phyloP scores from a whole-genome alignment of 345 rosid genomes.

The Lepidium didymum region DNA sequence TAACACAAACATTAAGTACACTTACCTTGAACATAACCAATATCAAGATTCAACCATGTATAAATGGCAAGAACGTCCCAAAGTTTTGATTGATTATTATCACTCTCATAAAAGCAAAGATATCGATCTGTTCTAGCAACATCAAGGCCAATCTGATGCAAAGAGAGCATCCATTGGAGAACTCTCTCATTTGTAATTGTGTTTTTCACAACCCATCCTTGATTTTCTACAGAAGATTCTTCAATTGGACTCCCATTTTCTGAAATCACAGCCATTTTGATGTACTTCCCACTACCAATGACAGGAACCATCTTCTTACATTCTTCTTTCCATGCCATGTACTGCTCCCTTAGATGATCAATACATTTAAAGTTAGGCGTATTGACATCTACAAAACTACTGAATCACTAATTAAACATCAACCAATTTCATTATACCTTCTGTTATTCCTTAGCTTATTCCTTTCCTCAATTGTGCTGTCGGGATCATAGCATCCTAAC shows the following conservation, averaged over 20 bases:
- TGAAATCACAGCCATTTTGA: conserved; percentile 53
- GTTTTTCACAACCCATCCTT: conserved; percentile 32
- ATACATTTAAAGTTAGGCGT: conserved; percentile 18
- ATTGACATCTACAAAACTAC: not conserved
- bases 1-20: not conserved
- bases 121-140: conserved; percentile 86
- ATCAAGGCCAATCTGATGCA: conserved; percentile 95
- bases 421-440: conserved; percentile 40
- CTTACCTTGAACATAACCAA: conserved; percentile 87
- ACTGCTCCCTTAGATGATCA: conserved; percentile 62
- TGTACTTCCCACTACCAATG: conserved; percentile 68
- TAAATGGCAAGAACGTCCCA: conserved; percentile 84
- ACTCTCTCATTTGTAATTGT: conserved; percentile 55
- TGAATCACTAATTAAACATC: not conserved
- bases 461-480: conserved; percentile 73
- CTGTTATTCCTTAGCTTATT: conserved; percentile 50
- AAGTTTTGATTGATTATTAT: conserved; percentile 64
- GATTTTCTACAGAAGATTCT: conserved; percentile 33
- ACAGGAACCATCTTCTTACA: conserved; percentile 75
- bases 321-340: conserved; percentile 63
- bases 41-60: conserved; percentile 84
- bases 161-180: conserved; percentile 68
- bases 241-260: conserved; percentile 58
- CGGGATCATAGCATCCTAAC: conserved; percentile 92
- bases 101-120: conserved; percentile 70